Evolutionary conservation across 2,329 filamentous ascomycete species (phyloP), one percentile per base, ranked within the genome.

Genomic region (Phoma sp.): DNA sequence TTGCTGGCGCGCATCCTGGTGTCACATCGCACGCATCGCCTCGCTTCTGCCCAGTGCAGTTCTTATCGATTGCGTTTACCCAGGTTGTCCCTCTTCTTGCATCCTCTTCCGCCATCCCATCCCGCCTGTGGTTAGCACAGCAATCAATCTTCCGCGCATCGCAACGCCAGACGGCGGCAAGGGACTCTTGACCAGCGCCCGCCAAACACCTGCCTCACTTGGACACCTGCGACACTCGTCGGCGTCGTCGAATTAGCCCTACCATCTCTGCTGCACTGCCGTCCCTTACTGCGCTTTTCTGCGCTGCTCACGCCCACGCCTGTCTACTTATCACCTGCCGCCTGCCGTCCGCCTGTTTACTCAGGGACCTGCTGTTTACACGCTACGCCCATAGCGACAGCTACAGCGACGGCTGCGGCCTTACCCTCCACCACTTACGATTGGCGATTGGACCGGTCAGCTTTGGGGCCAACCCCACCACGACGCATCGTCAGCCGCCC

Each of bases 201-300:
- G 35, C 43, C 57, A 58, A 57, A 59, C 60, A 47, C 53, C 57
- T 58, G 58, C 53, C 60, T 56, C 65, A 63, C 59, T 59, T 60
- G 55, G 56, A 54, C 30, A 46, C 36, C 47, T 59, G 57, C 52
- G 55, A 54, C 60, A 61, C 38, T 60, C 58, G 62, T 53, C 57
- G 60, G 52, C 55, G 39, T 29, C 51, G 59, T 59, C 65, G 60
- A 70, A 69, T 67, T 65, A 70, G 49, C 52, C 55, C 41, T 57
- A 43, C 42, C 33, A 33, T 37, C 44, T 13, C 44, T 55, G n/a
- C 48, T 35, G 30, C 44, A 41, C 38, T 47, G 47, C 50, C 27
- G 43, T 56, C 55, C 58, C 55, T 57, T 60, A 49, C 47, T 52
- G 38, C 39, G 7, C 18, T 24, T 4, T 39, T 11, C 37, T 27